A percentile compares a stretch with the other conserved stretches of the same genome.
Conservation (phyloP, 257 asterid species). For the Jacaranda mimosifolia region DNA sequence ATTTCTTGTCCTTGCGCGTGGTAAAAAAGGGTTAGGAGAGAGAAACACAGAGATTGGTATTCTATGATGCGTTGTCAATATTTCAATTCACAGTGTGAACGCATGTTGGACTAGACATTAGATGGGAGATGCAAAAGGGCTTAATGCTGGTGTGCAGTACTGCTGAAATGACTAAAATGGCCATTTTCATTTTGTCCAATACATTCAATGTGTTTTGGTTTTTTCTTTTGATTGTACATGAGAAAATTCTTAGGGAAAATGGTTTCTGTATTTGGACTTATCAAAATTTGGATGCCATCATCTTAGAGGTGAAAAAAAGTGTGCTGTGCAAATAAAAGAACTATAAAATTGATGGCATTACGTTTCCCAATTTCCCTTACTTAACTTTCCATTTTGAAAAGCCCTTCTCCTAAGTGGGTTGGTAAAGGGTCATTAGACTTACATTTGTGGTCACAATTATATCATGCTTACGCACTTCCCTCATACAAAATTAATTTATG, state of each 20-base stretch:
- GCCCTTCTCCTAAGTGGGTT: not conserved
- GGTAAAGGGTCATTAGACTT: not conserved
- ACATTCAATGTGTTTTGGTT: not conserved
- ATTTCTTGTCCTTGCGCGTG: constrained; percentile 33
- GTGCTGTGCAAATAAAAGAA: too few relatives aligned
- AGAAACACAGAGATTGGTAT: not conserved
- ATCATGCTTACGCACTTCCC: constrained; percentile 14
- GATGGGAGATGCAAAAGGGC: constrained; percentile 23
- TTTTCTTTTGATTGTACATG: too few relatives aligned
- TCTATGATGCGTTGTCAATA: not conserved
- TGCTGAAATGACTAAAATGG: not conserved
- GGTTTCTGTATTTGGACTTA: too few relatives aligned
- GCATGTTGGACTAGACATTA: constrained; percentile 30
- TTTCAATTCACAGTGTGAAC: constrained; percentile 31
- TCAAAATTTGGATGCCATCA: too few relatives aligned
- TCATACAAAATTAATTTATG: not conserved
- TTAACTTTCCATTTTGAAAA: not conserved
- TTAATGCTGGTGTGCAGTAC: constrained; percentile 27
- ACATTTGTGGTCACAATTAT: constrained; percentile 16
- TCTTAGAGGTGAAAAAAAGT: too few relatives aligned
- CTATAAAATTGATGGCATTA: too few relatives aligned
- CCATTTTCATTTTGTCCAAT: not conserved
- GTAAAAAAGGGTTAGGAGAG: constrained; percentile 31
- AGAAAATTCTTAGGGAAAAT: not conserved
- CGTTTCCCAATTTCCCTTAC: too few relatives aligned